Evolutionary conservation across 2,329 filamentous ascomycete genomes (phyloP), one percentile per base, ranked within the genome.

Genomic region (Domatiomyces globalis): DNA sequence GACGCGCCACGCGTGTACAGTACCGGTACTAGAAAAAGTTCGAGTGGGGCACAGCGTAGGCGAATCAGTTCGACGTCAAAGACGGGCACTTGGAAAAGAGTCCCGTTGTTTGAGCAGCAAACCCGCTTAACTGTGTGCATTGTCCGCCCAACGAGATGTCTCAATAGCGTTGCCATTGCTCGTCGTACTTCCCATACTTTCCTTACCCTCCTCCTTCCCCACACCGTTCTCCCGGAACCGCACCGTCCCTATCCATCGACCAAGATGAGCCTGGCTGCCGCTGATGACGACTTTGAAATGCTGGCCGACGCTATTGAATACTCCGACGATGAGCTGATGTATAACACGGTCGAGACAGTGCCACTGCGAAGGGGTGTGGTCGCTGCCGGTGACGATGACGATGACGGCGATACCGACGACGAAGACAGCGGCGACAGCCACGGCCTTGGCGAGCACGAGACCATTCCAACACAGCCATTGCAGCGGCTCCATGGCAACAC

Each of bases 381-480:
- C 12, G 22, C 25, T 45, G 45, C 47, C 12, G 12, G 5, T n/a
- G 43, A 45, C 10, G 29, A 29, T 17, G 27, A 17, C 12, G 43
- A 47, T 19, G 47, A 53, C 42, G 48, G 42, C 42, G 39, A 51
- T 48, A 39, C 27, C 49, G 49, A 46, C 46, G 25, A 48, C 46
- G 52, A 53, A 36, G 53, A 47, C 43, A 46, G 57, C 20, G 65
- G 66, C 51, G 5, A 15, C 22, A 6, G 22, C 22, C 3, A 25
- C 22, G 22, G 22, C 22, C 3, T 25, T 25, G 22, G 22, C 22
- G 22, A 25, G 22, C 61, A 72, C 60, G 71, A 77, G 54, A 76
- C 73, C 9, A 62, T 75, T 49, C 71, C 70, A 54, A 76, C 73
- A 9, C 54, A 74, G 55, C 70, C 76, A 60, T 54, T 71, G 59